Conservation (phyloP, 139 green algal species). For the Eudorina sp. region DNA sequence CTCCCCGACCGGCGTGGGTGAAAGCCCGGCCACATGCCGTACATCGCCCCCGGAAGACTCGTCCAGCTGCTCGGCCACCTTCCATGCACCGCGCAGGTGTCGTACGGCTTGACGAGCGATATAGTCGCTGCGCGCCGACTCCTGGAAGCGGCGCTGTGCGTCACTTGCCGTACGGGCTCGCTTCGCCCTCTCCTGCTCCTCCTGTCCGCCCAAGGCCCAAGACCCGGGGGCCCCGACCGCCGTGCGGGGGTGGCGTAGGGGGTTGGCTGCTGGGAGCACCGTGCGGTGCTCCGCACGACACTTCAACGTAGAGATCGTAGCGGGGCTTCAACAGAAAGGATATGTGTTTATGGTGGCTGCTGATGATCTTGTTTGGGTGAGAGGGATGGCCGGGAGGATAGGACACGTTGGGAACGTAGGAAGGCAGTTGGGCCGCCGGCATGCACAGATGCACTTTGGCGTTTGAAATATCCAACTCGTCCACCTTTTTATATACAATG, state of each 20-base stretch:
- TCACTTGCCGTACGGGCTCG: background rate
- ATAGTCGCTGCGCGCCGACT: background rate
- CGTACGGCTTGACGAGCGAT: background rate
- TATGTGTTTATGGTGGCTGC: no score
- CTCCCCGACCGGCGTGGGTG: no score
- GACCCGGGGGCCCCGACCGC: no score
- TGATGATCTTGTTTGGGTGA: background rate
- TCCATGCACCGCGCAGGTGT: constrained; percentile 33
- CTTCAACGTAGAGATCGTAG: no score
- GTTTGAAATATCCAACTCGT: no score
- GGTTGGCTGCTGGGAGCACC: background rate
- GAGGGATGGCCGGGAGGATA: no score
- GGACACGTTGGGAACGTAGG: no score
- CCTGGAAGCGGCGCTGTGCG: constrained; percentile 1
- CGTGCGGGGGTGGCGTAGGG: background rate
- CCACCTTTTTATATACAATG: no score
- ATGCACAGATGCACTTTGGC: no score
- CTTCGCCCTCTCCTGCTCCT: background rate
- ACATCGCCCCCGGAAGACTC: background rate
- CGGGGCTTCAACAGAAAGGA: no score
- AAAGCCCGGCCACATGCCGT: no score
- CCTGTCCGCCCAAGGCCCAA: background rate
- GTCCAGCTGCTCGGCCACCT: constrained; percentile 3
- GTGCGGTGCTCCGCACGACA: background rate
- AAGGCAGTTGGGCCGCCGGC: no score